Conservation (phyloP, 345 rosid species). For the Corymbia maculata region DNA sequence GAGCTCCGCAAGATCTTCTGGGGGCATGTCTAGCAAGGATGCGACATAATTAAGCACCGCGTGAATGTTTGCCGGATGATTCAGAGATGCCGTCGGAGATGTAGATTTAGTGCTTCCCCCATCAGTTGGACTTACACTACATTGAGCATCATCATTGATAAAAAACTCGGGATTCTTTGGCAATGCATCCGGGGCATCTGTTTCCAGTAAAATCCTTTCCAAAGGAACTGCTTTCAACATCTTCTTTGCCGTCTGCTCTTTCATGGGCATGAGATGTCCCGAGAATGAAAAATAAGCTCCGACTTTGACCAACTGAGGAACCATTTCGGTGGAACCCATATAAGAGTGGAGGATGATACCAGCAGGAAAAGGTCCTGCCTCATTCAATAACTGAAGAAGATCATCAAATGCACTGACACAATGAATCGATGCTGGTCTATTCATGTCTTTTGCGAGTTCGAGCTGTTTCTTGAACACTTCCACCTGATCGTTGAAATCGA, state of each 20-base stretch:
- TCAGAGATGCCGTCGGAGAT: constrained; percentile 40
- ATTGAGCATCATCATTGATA: constrained; percentile 26
- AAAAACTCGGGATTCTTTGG: constrained; percentile 32
- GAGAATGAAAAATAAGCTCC: constrained; percentile 95
- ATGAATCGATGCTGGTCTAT: constrained; percentile 66
- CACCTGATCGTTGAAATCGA: constrained; percentile 71
- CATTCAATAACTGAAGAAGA: constrained; percentile 58
- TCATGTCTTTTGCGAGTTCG: constrained; percentile 70
- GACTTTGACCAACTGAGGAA: constrained; percentile 79
- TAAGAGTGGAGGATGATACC: constrained; percentile 85
- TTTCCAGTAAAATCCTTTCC: constrained; percentile 75
- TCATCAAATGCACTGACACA: constrained; percentile 90
- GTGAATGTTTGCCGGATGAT: constrained; percentile 85
- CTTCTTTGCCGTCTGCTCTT: constrained; percentile 57
- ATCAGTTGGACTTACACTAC: constrained; percentile 31
- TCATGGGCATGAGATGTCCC: constrained; percentile 77
- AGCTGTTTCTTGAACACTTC: constrained; percentile 75
- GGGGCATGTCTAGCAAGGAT: constrained; percentile 43
- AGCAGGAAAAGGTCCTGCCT: constrained; percentile 68
- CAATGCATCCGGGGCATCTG: constrained; percentile 89
- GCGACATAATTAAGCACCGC: constrained; percentile 54
- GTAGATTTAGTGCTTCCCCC: constrained; percentile 22
- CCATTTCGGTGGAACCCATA: constrained; percentile 91
- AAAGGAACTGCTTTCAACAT: constrained; percentile 63
- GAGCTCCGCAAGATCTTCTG: constrained; percentile 56